Conservation (phyloP, 345 rosid species). For the Hibiscus mutabilis region DNA sequence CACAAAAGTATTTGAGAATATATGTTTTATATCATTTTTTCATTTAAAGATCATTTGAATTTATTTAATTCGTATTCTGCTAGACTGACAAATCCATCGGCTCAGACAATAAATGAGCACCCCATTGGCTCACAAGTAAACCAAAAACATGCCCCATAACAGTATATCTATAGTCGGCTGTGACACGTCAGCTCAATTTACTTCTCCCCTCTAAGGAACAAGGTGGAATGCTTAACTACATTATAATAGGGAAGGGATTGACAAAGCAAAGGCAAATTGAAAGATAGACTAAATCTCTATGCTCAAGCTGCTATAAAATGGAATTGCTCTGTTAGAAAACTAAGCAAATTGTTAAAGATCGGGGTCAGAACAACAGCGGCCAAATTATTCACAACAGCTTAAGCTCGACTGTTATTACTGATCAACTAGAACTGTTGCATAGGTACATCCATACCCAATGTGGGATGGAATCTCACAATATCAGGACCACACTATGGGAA, state of each 20-base stretch:
- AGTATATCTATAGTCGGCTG: background rate
- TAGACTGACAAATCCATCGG: background rate
- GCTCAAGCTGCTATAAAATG: background rate
- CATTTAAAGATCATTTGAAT: background rate
- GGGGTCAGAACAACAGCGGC: background rate
- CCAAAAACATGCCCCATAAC: background rate
- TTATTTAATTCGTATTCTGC: background rate
- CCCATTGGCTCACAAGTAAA: background rate
- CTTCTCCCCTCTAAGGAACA: background rate
- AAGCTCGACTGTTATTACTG: background rate
- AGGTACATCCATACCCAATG: background rate
- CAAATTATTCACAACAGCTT: background rate
- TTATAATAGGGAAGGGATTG: background rate
- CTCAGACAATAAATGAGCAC: background rate
- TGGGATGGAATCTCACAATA: background rate
- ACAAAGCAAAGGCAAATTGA: background rate
- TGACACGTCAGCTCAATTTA: background rate
- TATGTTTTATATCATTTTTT: background rate
- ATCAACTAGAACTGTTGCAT: background rate
- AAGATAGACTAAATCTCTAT: background rate
- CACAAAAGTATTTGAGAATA: background rate
- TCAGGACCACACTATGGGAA: background rate
- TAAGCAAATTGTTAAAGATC: background rate
- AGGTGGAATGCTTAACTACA: background rate
- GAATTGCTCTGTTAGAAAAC: background rate